Base-by-base conservation (phyloP, 108 stramenopile genomes). In the Skeletonema marinoi region DNA sequence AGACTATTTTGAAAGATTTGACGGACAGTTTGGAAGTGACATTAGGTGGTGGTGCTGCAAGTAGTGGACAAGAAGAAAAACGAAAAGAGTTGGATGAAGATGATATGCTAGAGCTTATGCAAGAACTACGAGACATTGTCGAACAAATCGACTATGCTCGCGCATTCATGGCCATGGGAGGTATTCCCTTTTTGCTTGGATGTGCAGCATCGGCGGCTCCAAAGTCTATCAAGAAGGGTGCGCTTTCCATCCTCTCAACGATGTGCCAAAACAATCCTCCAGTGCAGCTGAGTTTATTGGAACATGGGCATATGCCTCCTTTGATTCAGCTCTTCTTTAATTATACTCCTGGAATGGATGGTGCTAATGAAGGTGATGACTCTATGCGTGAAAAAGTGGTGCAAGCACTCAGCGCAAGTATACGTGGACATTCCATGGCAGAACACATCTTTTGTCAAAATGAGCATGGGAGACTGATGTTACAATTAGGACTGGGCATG, bases 91-190 rank as follows among this genome's bases (percentile, higher is more conserved):
- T 59, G 42, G 76, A 46, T 16, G 85, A 84, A 65, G 87, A 84
- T 42, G 88, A 88, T 6, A 72, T 91, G 65, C 74, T 89, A 30
- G 90, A 91, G 3, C 71, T 92, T 30, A 73, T 96, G 29, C 86
- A 90, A 59, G 95, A 96, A 77, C 74, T 96, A 16, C 87, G 91
- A 38, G 95, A 96, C 68, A 91, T 96, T 74, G 95, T 96, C 38
- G 95, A 96, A 70, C 95, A 96, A 77, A 93, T 96, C 60, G 95
- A 96, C 70, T 96, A 86, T 68, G 95, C 95, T 6, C 82, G 88
- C 6, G 88, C 91, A n/a, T 96, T 93, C 71, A 74, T 76, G 62
- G 73, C 88, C 32, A 79, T 96, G 79, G 88, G 92, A n/a, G 95
- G 92, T 14, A 64, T 91, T 42, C 81, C 82, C 12, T 96, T 92